Evolutionary conservation across 176 grass and related monocot species (phyloP).

Genomic region (Alopecurus myosuroides): DNA sequence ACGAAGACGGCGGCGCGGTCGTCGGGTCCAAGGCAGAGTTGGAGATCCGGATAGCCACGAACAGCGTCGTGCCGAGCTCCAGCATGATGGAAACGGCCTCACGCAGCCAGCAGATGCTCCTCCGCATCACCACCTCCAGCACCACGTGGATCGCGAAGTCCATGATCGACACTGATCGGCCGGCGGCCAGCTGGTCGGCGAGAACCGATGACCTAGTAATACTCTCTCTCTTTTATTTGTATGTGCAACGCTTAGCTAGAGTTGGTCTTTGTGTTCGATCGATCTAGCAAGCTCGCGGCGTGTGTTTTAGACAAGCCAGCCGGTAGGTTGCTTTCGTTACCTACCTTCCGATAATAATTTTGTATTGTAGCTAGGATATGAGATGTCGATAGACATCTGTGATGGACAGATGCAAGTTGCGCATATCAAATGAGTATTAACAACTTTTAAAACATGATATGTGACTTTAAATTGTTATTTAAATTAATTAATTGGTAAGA

Average conservation of each 20-base stretch:
- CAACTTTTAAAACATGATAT: no score
- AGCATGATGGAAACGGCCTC: conserved; percentile 25
- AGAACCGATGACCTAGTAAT: neutral
- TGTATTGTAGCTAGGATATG: neutral
- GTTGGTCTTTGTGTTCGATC: neutral
- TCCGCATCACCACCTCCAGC: conserved; percentile 48
- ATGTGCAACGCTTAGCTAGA: neutral
- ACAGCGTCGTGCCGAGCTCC: conserved; percentile 38
- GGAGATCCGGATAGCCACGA: conserved; percentile 35
- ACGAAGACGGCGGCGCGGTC: no score
- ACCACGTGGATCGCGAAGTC: conserved; percentile 33
- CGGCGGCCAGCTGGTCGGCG: no score
- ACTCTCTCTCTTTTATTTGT: neutral
- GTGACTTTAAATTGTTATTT: neutral
- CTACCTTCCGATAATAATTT: neutral
- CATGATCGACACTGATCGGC: neutral
- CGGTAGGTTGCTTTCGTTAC: neutral
- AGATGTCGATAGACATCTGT: neutral
- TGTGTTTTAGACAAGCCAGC: neutral
- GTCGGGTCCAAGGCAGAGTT: conserved; percentile 3
- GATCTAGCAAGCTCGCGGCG: neutral
- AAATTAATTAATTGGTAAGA: neutral
- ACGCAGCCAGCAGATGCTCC: conserved; percentile 49
- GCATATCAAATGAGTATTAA: neutral
- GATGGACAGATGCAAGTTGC: neutral